Evolutionary conservation across 257 asterid species (phyloP), one percentile per base, ranked within the genome.

Genomic region (Solanum piurae): DNA sequence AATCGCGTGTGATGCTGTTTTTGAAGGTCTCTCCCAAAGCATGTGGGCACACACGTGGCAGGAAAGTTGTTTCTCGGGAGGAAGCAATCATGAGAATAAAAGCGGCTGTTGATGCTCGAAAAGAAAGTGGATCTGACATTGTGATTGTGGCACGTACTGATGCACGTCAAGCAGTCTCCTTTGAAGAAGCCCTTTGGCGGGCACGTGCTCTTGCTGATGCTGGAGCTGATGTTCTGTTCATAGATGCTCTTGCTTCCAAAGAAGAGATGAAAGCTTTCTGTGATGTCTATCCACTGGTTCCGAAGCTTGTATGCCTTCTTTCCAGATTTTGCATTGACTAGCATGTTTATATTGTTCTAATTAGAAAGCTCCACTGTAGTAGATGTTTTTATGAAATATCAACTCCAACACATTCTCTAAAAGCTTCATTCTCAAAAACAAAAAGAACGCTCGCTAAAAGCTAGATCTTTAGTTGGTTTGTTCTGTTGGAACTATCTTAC

Each of bases 141-240:
- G 96, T 96, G 75, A 94, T 96, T 86, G 98, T 96, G 89, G 99
- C 99, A 90, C 93, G 99, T 66, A 94, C 98, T 46, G 99, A 96
- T 93, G 95, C 99, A 87, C 98, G 99, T 49, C 98, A 96, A 88
- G 98, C 98, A 80, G 92, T 94, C 85, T 96, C 99, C 75, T 91
- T 96, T 16, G 93, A 94, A 74, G 99, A 95, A 91, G 89, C 99
- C 68, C 97, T 95, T 72, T 94, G 98, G 98, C 94, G 99, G 91
- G 88, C 95, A 84, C 96, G 95, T 7, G 93, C 98, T 90, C 86
- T 96, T 55, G 98, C 96, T 89, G 95, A 95, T 92, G 98, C 98
- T 85, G 99, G 99, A 84, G 99, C 97, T 87, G 99, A 96, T 93
- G 98, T 95, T 92, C 87, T 96, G 84, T 96, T 96, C 93, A 90